Conservation (phyloP, 768 basidiomycete genomes). For the Postia placenta region DNA sequence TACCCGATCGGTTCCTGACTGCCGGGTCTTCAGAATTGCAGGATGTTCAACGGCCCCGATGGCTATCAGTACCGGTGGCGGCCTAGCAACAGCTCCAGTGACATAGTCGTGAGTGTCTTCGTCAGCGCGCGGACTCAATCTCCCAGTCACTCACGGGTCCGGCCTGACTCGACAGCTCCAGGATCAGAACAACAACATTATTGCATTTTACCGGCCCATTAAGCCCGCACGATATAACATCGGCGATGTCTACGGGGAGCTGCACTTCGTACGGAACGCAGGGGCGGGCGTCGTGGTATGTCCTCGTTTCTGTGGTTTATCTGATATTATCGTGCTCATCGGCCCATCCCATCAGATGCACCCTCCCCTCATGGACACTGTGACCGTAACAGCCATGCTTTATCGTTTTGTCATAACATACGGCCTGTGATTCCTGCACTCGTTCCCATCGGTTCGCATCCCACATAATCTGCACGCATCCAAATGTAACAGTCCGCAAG, state of each 20-base stretch:
- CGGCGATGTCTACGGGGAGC: conserved; percentile 81
- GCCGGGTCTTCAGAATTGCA: conserved; percentile 21
- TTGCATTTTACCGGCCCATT: conserved; percentile 78
- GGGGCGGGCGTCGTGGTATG: conserved; percentile 79
- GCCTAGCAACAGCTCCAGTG: conserved; percentile 44
- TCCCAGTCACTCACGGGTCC: conserved; percentile 14
- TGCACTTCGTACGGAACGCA: conserved; percentile 74
- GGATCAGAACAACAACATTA: conserved; percentile 60
- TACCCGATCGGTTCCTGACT: conserved; percentile 2
- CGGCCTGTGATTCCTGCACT: conserved; percentile 30
- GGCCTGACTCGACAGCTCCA: conserved; percentile 45
- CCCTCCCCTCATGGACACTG: conserved; percentile 86
- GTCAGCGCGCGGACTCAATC: neutral
- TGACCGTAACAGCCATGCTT: conserved; percentile 80
- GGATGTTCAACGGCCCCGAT: conserved; percentile 79
- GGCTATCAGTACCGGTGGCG: conserved; percentile 78
- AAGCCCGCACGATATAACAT: conserved; percentile 77
- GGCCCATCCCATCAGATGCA: conserved; percentile 62
- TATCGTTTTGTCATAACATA: conserved; percentile 67
- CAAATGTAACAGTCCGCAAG: conserved; percentile 1
- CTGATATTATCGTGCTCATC: conserved; percentile 9
- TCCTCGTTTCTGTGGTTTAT: conserved; percentile 12
- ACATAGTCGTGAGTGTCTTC: conserved; percentile 44
- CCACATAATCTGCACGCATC: conserved; percentile 5
- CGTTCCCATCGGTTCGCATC: neutral